Evolutionary conservation across 2,329 filamentous ascomycete species (phyloP).

Genomic region (Lasiodiplodia sp.): DNA sequence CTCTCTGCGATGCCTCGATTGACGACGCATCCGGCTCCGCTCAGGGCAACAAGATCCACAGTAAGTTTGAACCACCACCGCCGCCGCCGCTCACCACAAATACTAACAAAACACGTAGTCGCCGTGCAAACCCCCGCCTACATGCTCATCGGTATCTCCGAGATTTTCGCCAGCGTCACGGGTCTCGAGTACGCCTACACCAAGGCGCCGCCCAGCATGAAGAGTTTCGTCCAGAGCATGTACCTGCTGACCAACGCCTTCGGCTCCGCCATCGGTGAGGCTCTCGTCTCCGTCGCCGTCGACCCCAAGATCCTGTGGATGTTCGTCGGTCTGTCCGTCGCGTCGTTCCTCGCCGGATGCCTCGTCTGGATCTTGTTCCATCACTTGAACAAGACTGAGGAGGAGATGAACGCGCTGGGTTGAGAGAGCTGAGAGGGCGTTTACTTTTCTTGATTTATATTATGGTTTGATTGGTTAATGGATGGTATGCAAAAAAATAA

Average conservation of each 20-base stretch:
- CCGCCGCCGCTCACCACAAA: not conserved
- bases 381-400: conserved; percentile 47
- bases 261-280: conserved; percentile 68
- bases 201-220: conserved; percentile 57
- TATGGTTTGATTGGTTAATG: not conserved
- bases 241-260: conserved; percentile 69
- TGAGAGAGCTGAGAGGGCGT: not conserved
- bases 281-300: conserved; percentile 66
- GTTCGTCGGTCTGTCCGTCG: conserved; percentile 48
- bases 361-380: conserved; percentile 49
- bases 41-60: conserved; percentile 51
- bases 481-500: not conserved
- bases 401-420: conserved; percentile 47
- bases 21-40: conserved; percentile 39
- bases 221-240: conserved; percentile 59
- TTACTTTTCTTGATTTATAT: not conserved
- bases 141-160: conserved; percentile 56
- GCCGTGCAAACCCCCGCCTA: conserved; percentile 56
- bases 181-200: conserved; percentile 59
- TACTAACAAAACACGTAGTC: conserved; percentile 32
- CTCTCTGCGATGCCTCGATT: conserved; percentile 44
- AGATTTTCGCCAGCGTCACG: conserved; percentile 58
- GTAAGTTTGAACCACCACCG: not conserved
- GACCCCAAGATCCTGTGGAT: conserved; percentile 74
- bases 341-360: conserved; percentile 42